Base-by-base conservation (phyloP, 306 rosid species). In the Leucaena leucocephala region DNA sequence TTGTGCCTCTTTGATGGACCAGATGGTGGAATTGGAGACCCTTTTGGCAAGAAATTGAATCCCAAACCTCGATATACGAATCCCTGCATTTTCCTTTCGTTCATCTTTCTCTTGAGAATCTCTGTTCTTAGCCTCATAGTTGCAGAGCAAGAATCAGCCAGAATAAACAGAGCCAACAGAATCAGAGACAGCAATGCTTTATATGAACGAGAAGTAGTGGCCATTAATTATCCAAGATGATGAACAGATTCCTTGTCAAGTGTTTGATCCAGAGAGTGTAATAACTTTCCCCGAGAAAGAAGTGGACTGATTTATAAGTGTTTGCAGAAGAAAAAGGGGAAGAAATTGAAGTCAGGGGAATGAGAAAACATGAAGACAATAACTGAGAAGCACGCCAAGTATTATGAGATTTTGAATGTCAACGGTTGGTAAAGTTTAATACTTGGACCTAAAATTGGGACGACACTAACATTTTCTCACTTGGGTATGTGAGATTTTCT, bases 1-100 rank as follows among this genome's bases (percentile, higher is more conserved):
- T 94, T 94, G 72, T 94, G 98, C 65, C 97, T 81, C 40, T 88
- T 88, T 54, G 98, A 94, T 22, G 98, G 98, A 62, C 89, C 97
- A 2, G 98, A 92, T 68, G 98, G 89, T 13, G 97, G 94, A 27
- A 91, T 76, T 0, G 88, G 87, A 2, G 49, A 49, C 64, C 93
- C 97, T 86, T 84, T 92, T 11, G 97, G 98, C 43, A 94, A 89
- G 84, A 86, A 86, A 52, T 85, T 80, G 89, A 94, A 91, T 19
- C 6, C 36, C 64, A 59, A 11, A 59, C 36, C 36, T 58, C 36
- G 64, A 58, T 58, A 19, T 74, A 77, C 68, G 83, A 75, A 17
- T 70, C 79, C 2, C 17, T 40, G 16, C 35, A 67, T 42, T 63
- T 36, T 75, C 76, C 48, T n/a, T 72, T 14, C 36, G 4, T 71